Conservation (phyloP, 129 eudicot genomes). For the Artemisia tridentata region DNA sequence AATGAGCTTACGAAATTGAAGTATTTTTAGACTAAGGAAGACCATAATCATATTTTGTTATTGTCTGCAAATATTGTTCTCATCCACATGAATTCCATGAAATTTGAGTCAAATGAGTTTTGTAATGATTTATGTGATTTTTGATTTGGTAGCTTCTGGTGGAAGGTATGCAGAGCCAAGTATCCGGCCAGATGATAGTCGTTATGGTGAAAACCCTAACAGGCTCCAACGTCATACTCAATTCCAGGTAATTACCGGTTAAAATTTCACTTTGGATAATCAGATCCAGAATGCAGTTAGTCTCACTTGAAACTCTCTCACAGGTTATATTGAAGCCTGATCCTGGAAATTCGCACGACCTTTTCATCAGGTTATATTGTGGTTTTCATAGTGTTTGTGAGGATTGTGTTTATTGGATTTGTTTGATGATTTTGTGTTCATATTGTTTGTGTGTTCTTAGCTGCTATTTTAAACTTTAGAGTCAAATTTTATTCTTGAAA, state of each 20-base stretch:
- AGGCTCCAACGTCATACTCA: slow-evolving; percentile 99
- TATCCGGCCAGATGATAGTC: slow-evolving; percentile 99
- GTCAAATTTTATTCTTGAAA: too few relatives aligned
- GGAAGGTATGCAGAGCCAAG: slow-evolving; percentile 98
- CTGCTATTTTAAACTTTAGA: too few relatives aligned
- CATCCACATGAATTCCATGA: background rate
- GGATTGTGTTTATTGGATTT: too few relatives aligned
- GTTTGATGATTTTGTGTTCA: too few relatives aligned
- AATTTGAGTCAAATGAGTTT: slow-evolving; percentile 23
- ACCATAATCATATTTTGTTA: background rate
- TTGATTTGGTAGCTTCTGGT: slow-evolving; percentile 63
- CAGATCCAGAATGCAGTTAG: background rate
- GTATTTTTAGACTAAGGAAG: background rate
- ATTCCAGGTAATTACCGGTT: slow-evolving; percentile 65
- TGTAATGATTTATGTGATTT: slow-evolving; percentile 28
- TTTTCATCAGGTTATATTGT: slow-evolving; percentile 84
- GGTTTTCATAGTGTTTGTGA: too few relatives aligned
- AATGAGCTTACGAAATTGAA: slow-evolving; percentile 22
- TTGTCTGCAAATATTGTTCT: slow-evolving; percentile 8
- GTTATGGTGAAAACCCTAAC: slow-evolving; percentile 98
- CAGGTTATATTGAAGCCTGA: slow-evolving; percentile 99
- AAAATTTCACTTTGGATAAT: slow-evolving; percentile 1
- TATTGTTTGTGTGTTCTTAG: too few relatives aligned
- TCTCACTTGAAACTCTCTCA: slow-evolving; percentile 23
- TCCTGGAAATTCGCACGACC: slow-evolving; percentile 99